Percentiles rank a stretch among this genome's conserved stretches.
Evolutionary conservation across 805 yeast species (phyloP).

Genomic region (Grigorovia humatica): DNA sequence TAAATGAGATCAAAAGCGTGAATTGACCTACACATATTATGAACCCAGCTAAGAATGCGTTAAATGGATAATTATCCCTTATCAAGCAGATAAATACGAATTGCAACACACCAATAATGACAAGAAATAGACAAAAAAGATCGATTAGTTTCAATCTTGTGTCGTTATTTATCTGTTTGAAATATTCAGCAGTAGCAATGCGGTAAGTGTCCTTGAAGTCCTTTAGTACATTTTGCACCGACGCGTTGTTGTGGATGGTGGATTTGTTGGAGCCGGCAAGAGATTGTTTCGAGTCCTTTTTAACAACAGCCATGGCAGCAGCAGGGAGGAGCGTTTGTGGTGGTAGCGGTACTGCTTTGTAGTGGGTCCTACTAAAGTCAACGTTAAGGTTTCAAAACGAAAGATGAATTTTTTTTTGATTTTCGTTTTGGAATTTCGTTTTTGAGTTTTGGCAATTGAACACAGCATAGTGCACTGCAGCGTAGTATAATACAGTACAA

Average conservation of each 20-base stretch:
- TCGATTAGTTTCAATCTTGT: slow-evolving; percentile 60
- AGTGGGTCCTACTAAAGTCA: too few species aligned
- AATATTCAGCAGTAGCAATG: slow-evolving; percentile 16
- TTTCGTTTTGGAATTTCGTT: too few species aligned
- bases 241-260: neutral
- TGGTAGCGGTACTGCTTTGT: too few species aligned
- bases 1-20: slow-evolving; percentile 71
- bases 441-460: too few species aligned
- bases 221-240: slow-evolving; percentile 2
- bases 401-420: too few species aligned
- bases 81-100: slow-evolving; percentile 64
- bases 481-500: too few species aligned
- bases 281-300: slow-evolving; percentile 1
- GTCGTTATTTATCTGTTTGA: slow-evolving; percentile 25
- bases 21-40: slow-evolving; percentile 90
- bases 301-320: neutral
- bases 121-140: slow-evolving; percentile 62
- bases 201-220: slow-evolving; percentile 23
- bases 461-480: too few species aligned
- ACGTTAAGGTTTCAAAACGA: too few species aligned
- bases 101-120: slow-evolving; percentile 65
- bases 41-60: slow-evolving; percentile 92
- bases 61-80: slow-evolving; percentile 85
- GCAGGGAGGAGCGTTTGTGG: too few species aligned
- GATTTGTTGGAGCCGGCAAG: neutral